Evolutionary conservation across 2,329 filamentous ascomycete genomes (phyloP).

Genomic region (Botrytis tulipae): DNA sequence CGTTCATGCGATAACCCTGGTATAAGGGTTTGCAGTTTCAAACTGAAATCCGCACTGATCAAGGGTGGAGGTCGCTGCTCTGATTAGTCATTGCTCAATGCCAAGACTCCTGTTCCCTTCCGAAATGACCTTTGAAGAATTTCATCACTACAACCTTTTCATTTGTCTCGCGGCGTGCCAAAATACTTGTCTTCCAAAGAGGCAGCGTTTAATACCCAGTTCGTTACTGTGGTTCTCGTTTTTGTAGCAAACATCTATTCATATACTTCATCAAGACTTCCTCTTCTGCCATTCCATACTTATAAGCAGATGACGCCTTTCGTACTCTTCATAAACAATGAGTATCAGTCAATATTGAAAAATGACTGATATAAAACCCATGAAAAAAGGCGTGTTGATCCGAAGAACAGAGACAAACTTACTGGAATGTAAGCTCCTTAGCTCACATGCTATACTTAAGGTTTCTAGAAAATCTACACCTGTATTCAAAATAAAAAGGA

Average conservation of each 20-base stretch:
- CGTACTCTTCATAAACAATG: too few relatives aligned
- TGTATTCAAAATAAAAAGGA: too few relatives aligned
- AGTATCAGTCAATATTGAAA: background rate
- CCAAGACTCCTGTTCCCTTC: background rate
- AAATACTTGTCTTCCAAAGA: too few relatives aligned
- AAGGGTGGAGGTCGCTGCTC: background rate
- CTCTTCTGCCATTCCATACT: background rate
- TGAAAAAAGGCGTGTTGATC: background rate
- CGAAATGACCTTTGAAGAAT: background rate
- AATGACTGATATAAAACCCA: accelerated
- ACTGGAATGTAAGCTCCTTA: background rate
- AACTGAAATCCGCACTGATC: background rate
- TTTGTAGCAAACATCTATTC: background rate
- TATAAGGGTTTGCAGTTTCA: background rate
- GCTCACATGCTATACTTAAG: background rate
- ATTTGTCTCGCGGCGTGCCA: too few relatives aligned
- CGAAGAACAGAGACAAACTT: background rate
- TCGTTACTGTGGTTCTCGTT: background rate
- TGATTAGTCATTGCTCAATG: background rate
- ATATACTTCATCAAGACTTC: background rate
- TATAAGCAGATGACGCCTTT: accelerated
- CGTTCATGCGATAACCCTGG: background rate
- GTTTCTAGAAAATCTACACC: background rate
- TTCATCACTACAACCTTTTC: background rate
- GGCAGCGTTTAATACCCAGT: too few relatives aligned